A percentile compares a stretch with the other conserved stretches of the same genome.
Evolutionary conservation across 1,284 basidiomycete species (phyloP).

Genomic region (Thecaphora frezii): DNA sequence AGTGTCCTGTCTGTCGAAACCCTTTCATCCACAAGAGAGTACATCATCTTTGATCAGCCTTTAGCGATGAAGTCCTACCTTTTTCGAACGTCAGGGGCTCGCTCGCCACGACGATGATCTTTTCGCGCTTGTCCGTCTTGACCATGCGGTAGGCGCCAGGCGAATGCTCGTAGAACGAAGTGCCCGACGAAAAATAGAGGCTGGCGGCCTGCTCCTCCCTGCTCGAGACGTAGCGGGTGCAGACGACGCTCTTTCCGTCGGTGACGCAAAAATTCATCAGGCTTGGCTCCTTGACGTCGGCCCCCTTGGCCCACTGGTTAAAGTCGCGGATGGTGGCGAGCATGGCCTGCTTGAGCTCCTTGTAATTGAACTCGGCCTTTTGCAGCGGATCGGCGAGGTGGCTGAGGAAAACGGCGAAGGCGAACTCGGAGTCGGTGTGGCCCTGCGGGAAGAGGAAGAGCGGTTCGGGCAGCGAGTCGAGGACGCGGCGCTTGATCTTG

Average conservation of each 20-base stretch:
- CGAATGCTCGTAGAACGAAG: slow-evolving; percentile 79
- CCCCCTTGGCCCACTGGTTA: slow-evolving; percentile 44
- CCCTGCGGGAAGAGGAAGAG: slow-evolving; percentile 52
- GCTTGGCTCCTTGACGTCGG: slow-evolving; percentile 66
- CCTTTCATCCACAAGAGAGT: no score
- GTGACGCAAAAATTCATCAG: slow-evolving; percentile 95
- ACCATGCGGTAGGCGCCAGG: slow-evolving; percentile 61
- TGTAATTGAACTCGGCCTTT: slow-evolving; percentile 29
- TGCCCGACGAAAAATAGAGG: slow-evolving; percentile 92
- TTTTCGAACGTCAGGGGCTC: slow-evolving; percentile 66
- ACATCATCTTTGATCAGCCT: not conserved
- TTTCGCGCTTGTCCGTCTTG: slow-evolving; percentile 91
- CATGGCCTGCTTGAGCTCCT: slow-evolving; percentile 44
- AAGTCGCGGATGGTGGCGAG: slow-evolving; percentile 48
- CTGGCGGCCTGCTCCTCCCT: slow-evolving; percentile 89
- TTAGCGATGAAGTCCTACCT: slow-evolving; percentile 63
- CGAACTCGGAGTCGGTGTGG: slow-evolving; percentile 51
- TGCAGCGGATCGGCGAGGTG: slow-evolving; percentile 36
- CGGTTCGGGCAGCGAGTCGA: slow-evolving; percentile 40
- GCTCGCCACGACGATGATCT: slow-evolving; percentile 73
- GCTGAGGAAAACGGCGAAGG: slow-evolving; percentile 51
- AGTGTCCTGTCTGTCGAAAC: not conserved
- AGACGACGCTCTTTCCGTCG: slow-evolving; percentile 88
- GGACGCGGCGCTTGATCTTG: slow-evolving; percentile 46
- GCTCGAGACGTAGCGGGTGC: slow-evolving; percentile 90